Conservation (phyloP, 805 yeast species). For the Pichia californica region DNA sequence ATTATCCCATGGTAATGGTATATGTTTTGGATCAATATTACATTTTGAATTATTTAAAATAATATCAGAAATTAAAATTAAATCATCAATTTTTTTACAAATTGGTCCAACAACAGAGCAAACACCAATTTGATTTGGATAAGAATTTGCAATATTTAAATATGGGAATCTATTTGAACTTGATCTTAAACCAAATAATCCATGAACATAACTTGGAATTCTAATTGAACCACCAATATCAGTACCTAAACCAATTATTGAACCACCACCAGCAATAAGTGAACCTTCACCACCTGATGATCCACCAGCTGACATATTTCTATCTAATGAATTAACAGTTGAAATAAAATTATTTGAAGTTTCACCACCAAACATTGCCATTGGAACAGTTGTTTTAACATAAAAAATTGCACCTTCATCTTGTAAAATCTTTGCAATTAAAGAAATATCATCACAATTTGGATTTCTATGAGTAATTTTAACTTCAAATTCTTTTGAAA, state of each 20-base stretch:
- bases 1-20: constrained; percentile 46
- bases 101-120: constrained; percentile 34
- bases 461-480: constrained; percentile 23
- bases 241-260: constrained; percentile 33
- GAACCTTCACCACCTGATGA: constrained; percentile 44
- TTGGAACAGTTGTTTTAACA: constrained; percentile 39
- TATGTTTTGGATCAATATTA: constrained; percentile 41
- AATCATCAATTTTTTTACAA: constrained; percentile 25
- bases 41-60: constrained; percentile 39
- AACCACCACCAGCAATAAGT: constrained; percentile 26
- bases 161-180: constrained; percentile 33
- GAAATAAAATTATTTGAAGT: constrained; percentile 34
- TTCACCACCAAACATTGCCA: constrained; percentile 37
- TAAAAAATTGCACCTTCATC: constrained; percentile 37
- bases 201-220: constrained; percentile 28
- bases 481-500: constrained; percentile 20
- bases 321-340: constrained; percentile 34
- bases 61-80: constrained; percentile 32
- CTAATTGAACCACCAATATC: constrained; percentile 37
- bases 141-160: constrained; percentile 26
- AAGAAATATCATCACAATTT: constrained; percentile 24
- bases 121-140: constrained; percentile 28
- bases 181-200: constrained; percentile 30
- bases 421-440: constrained; percentile 28
- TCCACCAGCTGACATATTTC: constrained; percentile 35